Conservation (phyloP, 78 protist genomes). For the Dictyostelium intermedium region DNA sequence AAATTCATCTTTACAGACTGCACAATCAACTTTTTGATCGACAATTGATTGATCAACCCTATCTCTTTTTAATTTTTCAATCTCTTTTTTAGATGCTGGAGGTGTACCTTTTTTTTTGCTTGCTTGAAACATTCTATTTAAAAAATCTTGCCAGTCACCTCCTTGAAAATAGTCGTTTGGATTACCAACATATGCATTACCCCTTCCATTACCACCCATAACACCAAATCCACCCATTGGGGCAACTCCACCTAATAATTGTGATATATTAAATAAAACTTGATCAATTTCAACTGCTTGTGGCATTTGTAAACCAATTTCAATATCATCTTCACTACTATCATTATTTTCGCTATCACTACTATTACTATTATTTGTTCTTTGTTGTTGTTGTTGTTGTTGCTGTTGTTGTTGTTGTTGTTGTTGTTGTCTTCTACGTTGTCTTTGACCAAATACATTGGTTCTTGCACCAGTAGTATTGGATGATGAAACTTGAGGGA, state of each 20-base stretch:
- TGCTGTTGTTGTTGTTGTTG: background rate
- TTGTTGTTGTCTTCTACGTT: background rate
- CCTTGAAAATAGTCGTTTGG: constrained; percentile 54
- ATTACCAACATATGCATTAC: background rate
- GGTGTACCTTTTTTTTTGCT: constrained; percentile 62
- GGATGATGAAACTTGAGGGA: background rate
- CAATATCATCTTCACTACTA: background rate
- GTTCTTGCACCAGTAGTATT: background rate
- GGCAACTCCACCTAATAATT: background rate
- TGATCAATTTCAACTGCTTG: background rate
- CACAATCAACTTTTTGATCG: constrained; percentile 62
- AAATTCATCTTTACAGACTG: constrained; percentile 77
- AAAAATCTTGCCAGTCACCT: constrained; percentile 48
- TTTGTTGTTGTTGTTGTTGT: background rate
- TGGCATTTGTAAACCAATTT: background rate
- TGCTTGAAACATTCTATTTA: constrained; percentile 53
- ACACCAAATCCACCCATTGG: background rate
- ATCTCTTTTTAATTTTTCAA: constrained; percentile 61
- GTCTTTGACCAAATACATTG: background rate
- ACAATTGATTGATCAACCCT: constrained; percentile 21
- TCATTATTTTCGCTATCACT: background rate
- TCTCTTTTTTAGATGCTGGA: constrained; percentile 74
- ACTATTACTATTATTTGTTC: background rate
- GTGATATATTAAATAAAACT: background rate
- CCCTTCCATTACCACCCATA: background rate